These are phyloP conservation scores for Pseudisothecium myosuroides DNA, from an alignment of 225 moss, liverwort and hornwort genomes.

Conservation along the genomic window DNA sequence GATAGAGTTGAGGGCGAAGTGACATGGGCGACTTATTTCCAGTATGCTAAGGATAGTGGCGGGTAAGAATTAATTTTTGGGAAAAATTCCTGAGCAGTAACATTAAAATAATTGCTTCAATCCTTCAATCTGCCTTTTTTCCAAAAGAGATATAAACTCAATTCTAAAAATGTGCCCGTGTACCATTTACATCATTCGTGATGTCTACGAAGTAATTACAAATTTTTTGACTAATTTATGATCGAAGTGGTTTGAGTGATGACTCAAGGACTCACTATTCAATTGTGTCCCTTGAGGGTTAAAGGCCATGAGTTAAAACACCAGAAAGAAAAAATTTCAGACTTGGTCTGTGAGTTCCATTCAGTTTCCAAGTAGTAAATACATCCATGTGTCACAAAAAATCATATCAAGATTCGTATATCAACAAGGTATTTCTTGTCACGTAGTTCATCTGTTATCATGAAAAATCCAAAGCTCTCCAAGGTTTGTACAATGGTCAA, in stretches of 20 bases:
- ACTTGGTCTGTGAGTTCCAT: not conserved
- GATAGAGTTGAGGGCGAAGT: slow-evolving; percentile 66
- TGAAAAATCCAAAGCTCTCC: not conserved
- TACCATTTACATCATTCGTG: not conserved
- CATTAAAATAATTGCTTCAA: not conserved
- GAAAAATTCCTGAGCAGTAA: not conserved
- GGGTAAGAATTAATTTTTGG: slow-evolving; percentile 12
- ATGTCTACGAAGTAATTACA: no score
- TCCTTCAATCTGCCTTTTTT: not conserved
- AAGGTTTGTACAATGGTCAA: not conserved
- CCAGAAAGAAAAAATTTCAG: not conserved
- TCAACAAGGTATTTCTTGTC: not conserved
- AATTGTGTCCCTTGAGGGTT: not conserved
- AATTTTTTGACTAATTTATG: not conserved
- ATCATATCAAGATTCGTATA: not conserved
- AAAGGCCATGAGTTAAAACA: not conserved
- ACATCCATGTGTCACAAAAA: not conserved
- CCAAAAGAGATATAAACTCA: not conserved
- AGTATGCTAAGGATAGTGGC: slow-evolving; percentile 65
- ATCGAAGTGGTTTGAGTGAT: not conserved
- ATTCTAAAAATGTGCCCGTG: not conserved
- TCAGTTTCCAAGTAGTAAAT: not conserved
- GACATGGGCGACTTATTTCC: slow-evolving; percentile 48
- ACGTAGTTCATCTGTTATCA: not conserved
- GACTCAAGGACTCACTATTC: not conserved